Conservation (phyloP, 371 early-diverging fungal species). For the Basidiobolus meristosporus region DNA sequence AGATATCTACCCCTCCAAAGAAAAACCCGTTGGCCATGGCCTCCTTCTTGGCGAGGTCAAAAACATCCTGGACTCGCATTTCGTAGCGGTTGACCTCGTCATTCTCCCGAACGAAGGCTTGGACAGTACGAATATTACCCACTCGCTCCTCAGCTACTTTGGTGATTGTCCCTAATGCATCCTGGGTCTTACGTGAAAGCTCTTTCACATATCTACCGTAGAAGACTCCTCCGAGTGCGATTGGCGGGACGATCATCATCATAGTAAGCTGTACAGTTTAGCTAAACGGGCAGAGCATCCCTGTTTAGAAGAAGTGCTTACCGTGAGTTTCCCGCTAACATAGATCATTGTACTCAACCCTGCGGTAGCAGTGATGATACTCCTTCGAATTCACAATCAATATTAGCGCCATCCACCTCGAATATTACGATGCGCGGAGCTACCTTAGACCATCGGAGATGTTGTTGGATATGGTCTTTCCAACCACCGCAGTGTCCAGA, state of each 20-base stretch:
- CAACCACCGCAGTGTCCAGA: constrained; percentile 52
- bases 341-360: constrained; percentile 52
- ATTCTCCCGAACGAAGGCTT: constrained; percentile 53
- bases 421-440: not conserved
- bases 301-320: not conserved
- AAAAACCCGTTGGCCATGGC: constrained; percentile 48
- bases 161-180: constrained; percentile 44
- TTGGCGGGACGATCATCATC: constrained; percentile 59
- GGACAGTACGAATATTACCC: constrained; percentile 49
- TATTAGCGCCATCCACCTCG: not conserved
- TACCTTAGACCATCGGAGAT: constrained; percentile 60
- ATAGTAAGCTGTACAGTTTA: constrained; percentile 15
- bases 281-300: not conserved
- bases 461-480: constrained; percentile 56
- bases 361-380: constrained; percentile 24
- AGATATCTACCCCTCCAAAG: constrained; percentile 28
- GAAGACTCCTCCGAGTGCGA: constrained; percentile 45
- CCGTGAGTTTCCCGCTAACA: constrained; percentile 16
- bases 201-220: constrained; percentile 53
- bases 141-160: constrained; percentile 60
- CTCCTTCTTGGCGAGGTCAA: constrained; percentile 37
- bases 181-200: constrained; percentile 43
- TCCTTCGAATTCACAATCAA: constrained; percentile 6
- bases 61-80: constrained; percentile 27
- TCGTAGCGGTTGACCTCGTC: constrained; percentile 28